phyloP scores from a whole-genome alignment of 164 flowering plant species.

The Piper betle region DNA sequence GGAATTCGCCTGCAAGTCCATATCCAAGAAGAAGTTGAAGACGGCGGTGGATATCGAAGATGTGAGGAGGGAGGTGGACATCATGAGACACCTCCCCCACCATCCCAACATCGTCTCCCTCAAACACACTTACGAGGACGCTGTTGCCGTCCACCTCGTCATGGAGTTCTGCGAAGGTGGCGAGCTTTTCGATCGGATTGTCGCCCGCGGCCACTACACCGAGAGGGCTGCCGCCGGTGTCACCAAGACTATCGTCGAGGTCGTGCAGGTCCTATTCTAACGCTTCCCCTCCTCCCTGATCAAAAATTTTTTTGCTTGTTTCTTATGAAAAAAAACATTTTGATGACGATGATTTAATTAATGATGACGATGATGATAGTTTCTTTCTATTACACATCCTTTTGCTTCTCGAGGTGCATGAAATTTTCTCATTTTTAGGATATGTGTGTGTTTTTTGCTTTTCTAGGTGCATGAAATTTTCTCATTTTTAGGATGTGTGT shows the following conservation, averaged over 20 bases:
- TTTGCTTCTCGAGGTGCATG: too few relatives aligned
- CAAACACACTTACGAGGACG: slow-evolving; percentile 61
- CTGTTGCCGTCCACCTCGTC: slow-evolving; percentile 43
- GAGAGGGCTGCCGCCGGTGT: slow-evolving; percentile 61
- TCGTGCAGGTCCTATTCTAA: slow-evolving; percentile 37
- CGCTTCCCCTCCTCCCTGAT: too few relatives aligned
- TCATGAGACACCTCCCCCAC: slow-evolving; percentile 56
- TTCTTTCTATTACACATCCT: too few relatives aligned
- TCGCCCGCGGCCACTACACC: slow-evolving; percentile 30
- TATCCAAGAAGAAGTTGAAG: slow-evolving; percentile 46
- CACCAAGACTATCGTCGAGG: slow-evolving; percentile 42
- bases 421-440: too few relatives aligned
- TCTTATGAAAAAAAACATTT: too few relatives aligned
- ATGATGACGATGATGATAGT: too few relatives aligned
- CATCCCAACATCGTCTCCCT: slow-evolving; percentile 51
- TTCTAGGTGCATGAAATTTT: too few relatives aligned
- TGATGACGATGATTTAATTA: too few relatives aligned
- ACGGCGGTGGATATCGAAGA: slow-evolving; percentile 68
- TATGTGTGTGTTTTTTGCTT: too few relatives aligned
- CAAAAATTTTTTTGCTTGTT: too few relatives aligned
- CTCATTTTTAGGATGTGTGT: too few relatives aligned
- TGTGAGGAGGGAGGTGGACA: slow-evolving; percentile 72
- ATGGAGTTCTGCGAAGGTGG: slow-evolving; percentile 87
- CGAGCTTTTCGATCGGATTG: slow-evolving; percentile 56
- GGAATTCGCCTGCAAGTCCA: slow-evolving; percentile 50